Percentiles rank a stretch among this genome's conserved stretches.
These are phyloP conservation scores for Rhizophagus prolifer DNA, from an alignment of 192 early-diverging fungal genomes.

Conservation along the genomic window DNA sequence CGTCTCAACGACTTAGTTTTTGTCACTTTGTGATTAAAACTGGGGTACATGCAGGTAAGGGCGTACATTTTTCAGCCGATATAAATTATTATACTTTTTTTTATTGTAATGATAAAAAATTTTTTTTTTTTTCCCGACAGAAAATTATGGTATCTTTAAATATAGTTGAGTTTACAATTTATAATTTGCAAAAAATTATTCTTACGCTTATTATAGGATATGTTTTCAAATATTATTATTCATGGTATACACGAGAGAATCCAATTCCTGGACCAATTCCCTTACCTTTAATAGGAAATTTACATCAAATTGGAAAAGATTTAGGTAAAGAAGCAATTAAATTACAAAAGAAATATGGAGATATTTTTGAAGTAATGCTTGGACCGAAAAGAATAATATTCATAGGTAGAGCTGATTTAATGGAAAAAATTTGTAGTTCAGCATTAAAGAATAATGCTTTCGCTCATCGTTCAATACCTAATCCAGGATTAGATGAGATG, in stretches of 20 bases:
- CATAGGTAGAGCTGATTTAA: constrained; percentile 15
- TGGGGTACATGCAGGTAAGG: too few species aligned
- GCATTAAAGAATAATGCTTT: constrained; percentile 5
- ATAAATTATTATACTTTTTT: too few species aligned
- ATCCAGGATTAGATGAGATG: not conserved
- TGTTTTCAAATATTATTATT: not conserved
- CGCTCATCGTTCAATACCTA: not conserved
- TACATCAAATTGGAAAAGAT: constrained; percentile 6
- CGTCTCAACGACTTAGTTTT: too few species aligned
- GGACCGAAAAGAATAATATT: not conserved
- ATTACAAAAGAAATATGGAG: constrained; percentile 14
- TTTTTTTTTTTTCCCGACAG: too few species aligned
- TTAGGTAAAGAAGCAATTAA: not conserved
- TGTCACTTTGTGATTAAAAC: too few species aligned
- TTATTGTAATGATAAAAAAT: too few species aligned
- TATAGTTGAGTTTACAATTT: too few species aligned
- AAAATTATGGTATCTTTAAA: too few species aligned
- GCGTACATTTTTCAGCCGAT: too few species aligned
- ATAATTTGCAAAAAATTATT: not conserved
- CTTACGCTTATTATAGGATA: not conserved
- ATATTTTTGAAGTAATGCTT: constrained; percentile 4
- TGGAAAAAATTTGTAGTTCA: constrained; percentile 7
- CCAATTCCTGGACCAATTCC: constrained; percentile 26
- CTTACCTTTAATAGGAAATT: constrained; percentile 20
- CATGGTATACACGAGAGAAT: constrained; percentile 4